Conservation (phyloP, 495 filamentous ascomycete genomes). For the Hyaloscypha finlandica region DNA sequence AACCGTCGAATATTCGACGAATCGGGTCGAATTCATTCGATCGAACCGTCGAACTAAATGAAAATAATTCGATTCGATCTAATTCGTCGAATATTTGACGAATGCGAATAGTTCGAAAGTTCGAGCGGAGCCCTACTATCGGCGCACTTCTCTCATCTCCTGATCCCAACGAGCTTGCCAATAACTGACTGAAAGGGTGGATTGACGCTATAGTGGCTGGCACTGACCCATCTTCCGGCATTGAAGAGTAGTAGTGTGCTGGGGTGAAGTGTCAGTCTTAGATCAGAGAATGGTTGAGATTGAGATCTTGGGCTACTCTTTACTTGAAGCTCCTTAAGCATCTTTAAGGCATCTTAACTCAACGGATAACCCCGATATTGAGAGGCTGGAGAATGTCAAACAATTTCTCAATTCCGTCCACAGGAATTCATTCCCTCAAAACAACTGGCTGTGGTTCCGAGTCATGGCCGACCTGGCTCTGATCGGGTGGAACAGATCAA, state of each 20-base stretch:
- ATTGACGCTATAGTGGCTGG: slow-evolving; percentile 30
- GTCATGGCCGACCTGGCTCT: slow-evolving; percentile 63
- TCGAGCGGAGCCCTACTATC: too few species aligned
- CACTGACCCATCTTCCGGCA: slow-evolving; percentile 42
- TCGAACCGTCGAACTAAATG: too few species aligned
- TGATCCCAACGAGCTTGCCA: slow-evolving; percentile 12
- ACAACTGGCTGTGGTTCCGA: slow-evolving; percentile 58
- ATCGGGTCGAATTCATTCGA: too few species aligned
- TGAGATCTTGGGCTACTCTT: slow-evolving; percentile 52
- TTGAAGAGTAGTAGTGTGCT: slow-evolving; percentile 55
- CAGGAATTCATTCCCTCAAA: slow-evolving; percentile 43
- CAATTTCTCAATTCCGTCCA: slow-evolving; percentile 57
- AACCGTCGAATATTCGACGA: too few species aligned
- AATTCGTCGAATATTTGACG: too few species aligned
- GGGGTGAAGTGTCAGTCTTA: slow-evolving; percentile 56
- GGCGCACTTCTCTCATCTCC: slow-evolving; percentile 42
- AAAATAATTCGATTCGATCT: too few species aligned
- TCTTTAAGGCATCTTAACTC: neutral
- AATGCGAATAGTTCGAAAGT: too few species aligned
- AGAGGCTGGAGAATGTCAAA: slow-evolving; percentile 46
- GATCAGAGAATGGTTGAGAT: slow-evolving; percentile 67
- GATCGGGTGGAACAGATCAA: too few species aligned
- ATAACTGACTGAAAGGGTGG: slow-evolving; percentile 27
- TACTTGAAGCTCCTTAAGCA: slow-evolving; percentile 26
- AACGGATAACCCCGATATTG: neutral